A percentile compares a stretch with the other conserved stretches of the same genome.
Conservation (phyloP, 2,329 filamentous ascomycete genomes). For the Fusarium luffae region DNA sequence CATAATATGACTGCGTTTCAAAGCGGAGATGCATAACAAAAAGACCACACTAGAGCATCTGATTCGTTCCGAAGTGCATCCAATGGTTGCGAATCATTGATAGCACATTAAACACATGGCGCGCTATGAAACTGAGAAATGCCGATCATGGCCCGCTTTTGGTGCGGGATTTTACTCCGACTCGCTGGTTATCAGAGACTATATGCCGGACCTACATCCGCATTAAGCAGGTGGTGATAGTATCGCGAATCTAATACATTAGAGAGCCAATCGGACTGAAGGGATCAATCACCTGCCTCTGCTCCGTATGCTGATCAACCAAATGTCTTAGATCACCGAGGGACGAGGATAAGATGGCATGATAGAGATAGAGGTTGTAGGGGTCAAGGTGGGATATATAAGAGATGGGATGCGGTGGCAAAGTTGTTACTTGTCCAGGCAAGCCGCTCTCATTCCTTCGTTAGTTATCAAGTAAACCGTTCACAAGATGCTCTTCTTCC, state of each 20-base stretch:
- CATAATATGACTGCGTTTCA: background rate
- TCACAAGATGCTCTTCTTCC: conserved; percentile 40
- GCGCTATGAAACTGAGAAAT: conserved; percentile 24
- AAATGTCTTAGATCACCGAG: conserved; percentile 20
- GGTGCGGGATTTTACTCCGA: conserved; percentile 9
- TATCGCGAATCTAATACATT: background rate
- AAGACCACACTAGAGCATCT: background rate
- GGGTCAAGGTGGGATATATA: background rate
- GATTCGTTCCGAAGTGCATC: background rate
- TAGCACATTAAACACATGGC: conserved; percentile 36
- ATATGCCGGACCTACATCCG: conserved; percentile 23
- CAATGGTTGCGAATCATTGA: conserved; percentile 30
- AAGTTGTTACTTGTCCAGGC: background rate
- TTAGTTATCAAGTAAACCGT: background rate
- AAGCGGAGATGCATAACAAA: conserved; percentile 7
- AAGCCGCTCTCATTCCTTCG: background rate
- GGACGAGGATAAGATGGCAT: background rate
- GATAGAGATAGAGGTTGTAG: background rate
- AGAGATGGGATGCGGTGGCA: background rate
- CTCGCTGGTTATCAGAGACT: background rate
- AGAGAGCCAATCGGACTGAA: conserved; percentile 18
- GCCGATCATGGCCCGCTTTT: conserved; percentile 34
- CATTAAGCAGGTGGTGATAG: conserved; percentile 38
- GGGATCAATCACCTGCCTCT: conserved; percentile 27
- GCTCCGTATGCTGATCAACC: background rate